Base-by-base conservation (phyloP, 2,329 filamentous ascomycete species). In the Microdochium paspali region DNA sequence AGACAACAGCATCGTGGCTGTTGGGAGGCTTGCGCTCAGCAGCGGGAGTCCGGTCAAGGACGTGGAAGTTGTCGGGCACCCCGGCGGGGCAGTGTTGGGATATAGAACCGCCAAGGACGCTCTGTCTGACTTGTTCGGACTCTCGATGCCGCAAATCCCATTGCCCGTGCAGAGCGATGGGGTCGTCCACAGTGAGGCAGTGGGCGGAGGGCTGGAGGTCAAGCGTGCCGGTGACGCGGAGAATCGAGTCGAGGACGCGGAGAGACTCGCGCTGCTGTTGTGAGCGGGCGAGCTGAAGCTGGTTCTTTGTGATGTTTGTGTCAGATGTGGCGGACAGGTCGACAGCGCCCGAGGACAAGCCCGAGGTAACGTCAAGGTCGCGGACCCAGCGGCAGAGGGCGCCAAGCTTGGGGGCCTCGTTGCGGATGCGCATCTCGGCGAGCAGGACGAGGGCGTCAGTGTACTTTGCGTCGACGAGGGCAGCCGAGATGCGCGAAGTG, bases 321-420 rank as follows among this genome's bases (percentile, higher is more conserved):
- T 79, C 78, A 3, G 79, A 79, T 7, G 35, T 20, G 4, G 35
- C 20, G 15, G 35, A 20, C n/a, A 40, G 35, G 35, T 70, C 70
- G 2, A 68, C 68, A 0, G 76, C 66, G 46, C 76, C 69, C 21
- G 79, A 78, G 3, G 79, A 79, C 7, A 85, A 64, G 2, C 82
- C 82, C 53, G 79, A 84, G 45, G 85, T 77, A 23, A 85, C 77
- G 55, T 87, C 83, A 24, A 87, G 66, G 57, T 85, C 82, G 49
- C 84, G 74, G 4, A 87, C 83, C 84, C 84, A 87, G 48, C 84
- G 77, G 60, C 82, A 86, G 7, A 87, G 63, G 1, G 83, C 81
- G 20, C 84, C 84, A 0, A 87, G 65, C 54, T 84, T 84, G 0
- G 83, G 83, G 18, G 77, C 73, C 51, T 86, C 74, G 3, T 71